Evolutionary conservation across 2,329 filamentous ascomycete species (phyloP).

Genomic region (Fusarium penzigii): DNA sequence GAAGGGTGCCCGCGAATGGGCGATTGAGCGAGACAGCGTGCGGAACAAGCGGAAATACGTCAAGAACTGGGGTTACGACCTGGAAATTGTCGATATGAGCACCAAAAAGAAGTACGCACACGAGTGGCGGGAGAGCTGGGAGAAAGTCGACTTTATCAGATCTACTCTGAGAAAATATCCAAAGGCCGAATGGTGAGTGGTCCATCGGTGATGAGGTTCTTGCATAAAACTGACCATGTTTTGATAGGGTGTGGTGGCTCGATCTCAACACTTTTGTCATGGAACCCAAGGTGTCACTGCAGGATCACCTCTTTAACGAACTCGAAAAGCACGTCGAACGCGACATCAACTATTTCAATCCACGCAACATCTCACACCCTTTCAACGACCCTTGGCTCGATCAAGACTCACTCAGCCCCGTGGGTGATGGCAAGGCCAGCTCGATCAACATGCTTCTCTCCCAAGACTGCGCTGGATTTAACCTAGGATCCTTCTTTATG

Average conservation of each 20-base stretch:
- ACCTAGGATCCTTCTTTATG: conserved; percentile 93
- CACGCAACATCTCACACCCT: conserved; percentile 89
- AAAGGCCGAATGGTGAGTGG: conserved; percentile 85
- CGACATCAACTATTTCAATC: conserved; percentile 96
- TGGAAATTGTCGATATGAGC: conserved; percentile 98
- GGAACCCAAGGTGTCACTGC: conserved; percentile 89
- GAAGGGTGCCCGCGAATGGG: conserved; percentile 98
- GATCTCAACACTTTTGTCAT: conserved; percentile 98
- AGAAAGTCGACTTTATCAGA: conserved; percentile 94
- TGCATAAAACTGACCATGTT: conserved; percentile 10
- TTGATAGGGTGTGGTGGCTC: conserved; percentile 97
- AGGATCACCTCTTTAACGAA: conserved; percentile 85
- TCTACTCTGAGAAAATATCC: conserved; percentile 91
- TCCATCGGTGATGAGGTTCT: neutral
- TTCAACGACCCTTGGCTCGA: conserved; percentile 76
- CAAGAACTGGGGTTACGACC: conserved; percentile 85
- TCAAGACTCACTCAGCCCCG: conserved; percentile 65
- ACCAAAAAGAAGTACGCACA: conserved; percentile 98
- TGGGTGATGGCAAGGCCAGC: conserved; percentile 73
- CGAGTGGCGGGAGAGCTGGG: conserved; percentile 99
- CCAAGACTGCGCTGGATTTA: conserved; percentile 95
- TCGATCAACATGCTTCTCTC: conserved; percentile 88
- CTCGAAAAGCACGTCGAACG: conserved; percentile 78
- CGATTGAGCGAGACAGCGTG: conserved; percentile 93
- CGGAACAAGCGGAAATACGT: conserved; percentile 93